phyloP scores from a whole-genome alignment of 805 yeast species.

The Lipomyces chichibuensis region DNA sequence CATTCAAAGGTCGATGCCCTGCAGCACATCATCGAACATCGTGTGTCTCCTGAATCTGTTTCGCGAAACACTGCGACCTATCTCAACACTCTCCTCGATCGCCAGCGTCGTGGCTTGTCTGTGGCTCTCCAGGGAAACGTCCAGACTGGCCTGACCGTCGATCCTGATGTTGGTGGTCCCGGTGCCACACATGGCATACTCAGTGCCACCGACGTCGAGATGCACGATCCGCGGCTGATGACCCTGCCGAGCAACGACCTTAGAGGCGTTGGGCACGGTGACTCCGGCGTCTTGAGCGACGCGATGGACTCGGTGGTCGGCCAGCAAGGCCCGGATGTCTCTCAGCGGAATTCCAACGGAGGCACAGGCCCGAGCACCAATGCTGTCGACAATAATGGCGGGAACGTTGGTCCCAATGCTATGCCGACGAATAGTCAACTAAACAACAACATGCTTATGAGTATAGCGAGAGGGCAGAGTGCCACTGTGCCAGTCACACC shows the following conservation, averaged over 20 bases:
- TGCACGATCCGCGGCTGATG: slow-evolving; percentile 33
- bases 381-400: neutral
- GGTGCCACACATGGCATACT: slow-evolving; percentile 17
- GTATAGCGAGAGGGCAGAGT: slow-evolving; percentile 13
- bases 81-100: slow-evolving; percentile 11
- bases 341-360: neutral
- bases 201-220: slow-evolving; percentile 20
- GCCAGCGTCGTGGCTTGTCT: slow-evolving; percentile 12
- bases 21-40: slow-evolving; percentile 36
- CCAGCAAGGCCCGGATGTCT: neutral
- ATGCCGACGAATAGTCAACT: slow-evolving; percentile 8
- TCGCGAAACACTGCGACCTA: slow-evolving; percentile 16
- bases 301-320: slow-evolving; percentile 10
- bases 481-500: slow-evolving; percentile 25
- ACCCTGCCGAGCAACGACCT: slow-evolving; percentile 8
- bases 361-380: neutral
- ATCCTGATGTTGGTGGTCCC: slow-evolving; percentile 14
- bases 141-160: slow-evolving; percentile 10
- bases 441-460: slow-evolving; percentile 19
- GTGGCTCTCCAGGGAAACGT: neutral
- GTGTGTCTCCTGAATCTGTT: slow-evolving; percentile 9
- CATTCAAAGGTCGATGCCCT: slow-evolving; percentile 40
- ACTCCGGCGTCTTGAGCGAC: slow-evolving; percentile 5
- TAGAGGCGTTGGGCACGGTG: neutral
- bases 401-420: neutral